Evolutionary conservation across 805 yeast genomes (phyloP).

Genomic region (Wickerhamiella domercqiae): DNA sequence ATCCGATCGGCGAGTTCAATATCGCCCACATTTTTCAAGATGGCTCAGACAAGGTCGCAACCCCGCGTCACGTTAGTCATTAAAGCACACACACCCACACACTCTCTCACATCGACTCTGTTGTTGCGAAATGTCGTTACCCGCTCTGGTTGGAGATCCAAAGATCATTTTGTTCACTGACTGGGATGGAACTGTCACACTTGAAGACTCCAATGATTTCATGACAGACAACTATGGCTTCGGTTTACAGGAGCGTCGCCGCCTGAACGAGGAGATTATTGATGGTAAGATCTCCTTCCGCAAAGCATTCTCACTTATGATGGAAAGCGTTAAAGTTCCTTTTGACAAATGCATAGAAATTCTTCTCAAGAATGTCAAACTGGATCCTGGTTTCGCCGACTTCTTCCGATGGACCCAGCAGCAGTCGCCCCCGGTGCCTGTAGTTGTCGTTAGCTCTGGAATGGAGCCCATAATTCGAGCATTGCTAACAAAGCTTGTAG

Average conservation of each 20-base stretch:
- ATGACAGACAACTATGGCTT: conserved; percentile 81
- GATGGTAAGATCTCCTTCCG: conserved; percentile 46
- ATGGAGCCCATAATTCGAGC: conserved; percentile 86
- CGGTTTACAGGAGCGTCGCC: conserved; percentile 52
- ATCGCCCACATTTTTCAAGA: too few relatives aligned
- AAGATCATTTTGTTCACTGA: conserved; percentile 87
- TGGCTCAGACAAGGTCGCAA: too few relatives aligned
- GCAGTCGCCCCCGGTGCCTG: conserved; percentile 48
- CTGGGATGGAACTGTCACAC: conserved; percentile 95
- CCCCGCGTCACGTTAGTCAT: too few relatives aligned
- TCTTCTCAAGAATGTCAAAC: conserved; percentile 46
- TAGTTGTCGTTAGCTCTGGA: conserved; percentile 80
- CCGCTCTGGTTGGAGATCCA: conserved; percentile 23
- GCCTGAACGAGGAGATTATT: conserved; percentile 56
- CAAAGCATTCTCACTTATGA: conserved; percentile 74
- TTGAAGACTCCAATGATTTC: conserved; percentile 87
- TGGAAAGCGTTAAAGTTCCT: conserved; percentile 60
- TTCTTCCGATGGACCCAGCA: conserved; percentile 67
- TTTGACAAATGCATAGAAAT: conserved; percentile 66
- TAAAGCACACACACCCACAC: too few relatives aligned
- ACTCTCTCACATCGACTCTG: too few relatives aligned
- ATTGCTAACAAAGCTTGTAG: conserved; percentile 56
- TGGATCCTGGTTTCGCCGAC: conserved; percentile 81
- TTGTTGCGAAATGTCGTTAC: conserved; percentile 7
- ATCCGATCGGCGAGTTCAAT: too few relatives aligned